Base-by-base conservation (phyloP, 139 green algal species). In the Micractinium conductrix region DNA sequence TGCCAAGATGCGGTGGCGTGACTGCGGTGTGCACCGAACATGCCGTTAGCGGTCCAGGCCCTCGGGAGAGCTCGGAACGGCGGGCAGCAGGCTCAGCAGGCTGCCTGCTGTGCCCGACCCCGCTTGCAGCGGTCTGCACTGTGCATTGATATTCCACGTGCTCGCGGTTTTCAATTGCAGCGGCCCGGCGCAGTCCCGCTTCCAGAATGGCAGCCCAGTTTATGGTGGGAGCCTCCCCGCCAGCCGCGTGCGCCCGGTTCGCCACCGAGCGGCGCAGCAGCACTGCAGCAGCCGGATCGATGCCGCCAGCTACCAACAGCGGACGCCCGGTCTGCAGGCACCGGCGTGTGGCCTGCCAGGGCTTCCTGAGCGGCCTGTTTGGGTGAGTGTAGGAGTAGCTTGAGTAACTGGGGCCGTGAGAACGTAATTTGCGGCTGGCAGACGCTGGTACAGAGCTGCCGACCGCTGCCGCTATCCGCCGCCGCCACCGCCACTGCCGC, bases 281-380 rank as follows among this genome's bases (percentile, higher is more conserved):
- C n/a, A n/a, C n/a, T n/a, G n/a, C n/a, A n/a, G n/a, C n/a, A n/a
- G n/a, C n/a, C n/a, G n/a, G n/a, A n/a, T n/a, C n/a, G n/a, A n/a
- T n/a, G n/a, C n/a, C n/a, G n/a, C n/a, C n/a, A n/a, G n/a, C n/a
- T n/a, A n/a, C n/a, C n/a, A n/a, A n/a, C n/a, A n/a, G n/a, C n/a
- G n/a, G n/a, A n/a, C n/a, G n/a, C n/a, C n/a, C n/a, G n/a, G n/a
- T n/a, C n/a, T n/a, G n/a, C 48, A 3, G 33, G 48, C n/a, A 50
- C 4, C 45, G 74, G 1, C 16, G 5, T 21, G 24, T 71, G 28
- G 76, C 58, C 30, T 71, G 58, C 76, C 35, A 86, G 68, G 68
- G 82, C 78, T 75, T 84, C 62, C 63, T 84, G 28, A 65, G 73
- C 72, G 76, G 50, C n/a, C 65, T 80, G 38, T 83, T 75, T 42